Percentiles rank a stretch among this genome's conserved stretches.
Evolutionary conservation across 2,329 filamentous ascomycete species (phyloP).

Genomic region (Sarocladium brachiariae): DNA sequence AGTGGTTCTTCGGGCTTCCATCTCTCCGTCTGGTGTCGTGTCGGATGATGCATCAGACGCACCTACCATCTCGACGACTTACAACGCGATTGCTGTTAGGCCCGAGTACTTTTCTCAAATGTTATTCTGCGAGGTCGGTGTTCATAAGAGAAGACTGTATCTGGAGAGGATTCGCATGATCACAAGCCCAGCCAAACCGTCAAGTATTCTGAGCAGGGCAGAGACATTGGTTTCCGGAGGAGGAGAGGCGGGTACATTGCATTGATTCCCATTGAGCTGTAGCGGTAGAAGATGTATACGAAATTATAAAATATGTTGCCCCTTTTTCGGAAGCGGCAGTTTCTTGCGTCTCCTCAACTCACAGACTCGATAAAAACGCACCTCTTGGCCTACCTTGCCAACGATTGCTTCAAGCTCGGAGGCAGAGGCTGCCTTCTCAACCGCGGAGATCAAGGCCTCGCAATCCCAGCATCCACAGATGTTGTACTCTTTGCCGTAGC

Average conservation of each 20-base stretch:
- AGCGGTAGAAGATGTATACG: too few species aligned
- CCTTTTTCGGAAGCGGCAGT: not conserved
- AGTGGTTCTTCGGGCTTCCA: not conserved
- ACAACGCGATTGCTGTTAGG: slow-evolving; percentile 3
- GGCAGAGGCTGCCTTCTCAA: slow-evolving; percentile 12
- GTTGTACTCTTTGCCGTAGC: slow-evolving; percentile 29
- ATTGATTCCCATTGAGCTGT: too few species aligned
- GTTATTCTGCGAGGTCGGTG: slow-evolving; percentile 17
- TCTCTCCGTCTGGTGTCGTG: not conserved
- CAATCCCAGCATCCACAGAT: slow-evolving; percentile 31
- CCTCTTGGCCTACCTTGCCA: slow-evolving; percentile 6
- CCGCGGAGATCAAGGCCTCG: slow-evolving; percentile 23
- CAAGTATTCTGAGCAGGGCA: not conserved
- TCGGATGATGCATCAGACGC: not conserved
- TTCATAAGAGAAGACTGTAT: slow-evolving; percentile 16
- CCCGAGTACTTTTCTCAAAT: slow-evolving; percentile 11
- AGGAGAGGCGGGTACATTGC: too few species aligned
- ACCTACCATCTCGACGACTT: not conserved
- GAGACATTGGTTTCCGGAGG: slow-evolving; percentile 1
- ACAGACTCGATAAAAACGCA: slow-evolving; percentile 9
- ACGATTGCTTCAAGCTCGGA: slow-evolving; percentile 1
- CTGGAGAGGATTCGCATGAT: slow-evolving; percentile 12
- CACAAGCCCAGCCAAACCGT: not conserved
- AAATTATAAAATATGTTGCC: too few species aligned
- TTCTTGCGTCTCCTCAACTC: slow-evolving; percentile 9